Percentiles rank a stretch among this genome's conserved stretches.
phyloP scores from a whole-genome alignment of 305 asterid species.

The Ilex paraguariensis region DNA sequence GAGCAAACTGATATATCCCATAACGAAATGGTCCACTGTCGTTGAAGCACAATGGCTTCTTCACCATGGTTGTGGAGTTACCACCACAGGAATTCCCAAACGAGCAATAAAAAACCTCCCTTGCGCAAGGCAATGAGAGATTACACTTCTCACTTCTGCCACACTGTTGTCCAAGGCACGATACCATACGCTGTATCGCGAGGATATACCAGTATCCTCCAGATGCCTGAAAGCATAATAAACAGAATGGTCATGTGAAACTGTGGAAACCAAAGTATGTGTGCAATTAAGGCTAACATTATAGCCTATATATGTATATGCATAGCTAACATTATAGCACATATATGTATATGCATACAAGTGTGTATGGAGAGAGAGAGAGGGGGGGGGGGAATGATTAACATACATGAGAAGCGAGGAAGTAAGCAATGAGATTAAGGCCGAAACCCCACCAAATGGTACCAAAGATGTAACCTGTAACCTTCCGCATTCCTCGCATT shows the following conservation, averaged over 20 bases:
- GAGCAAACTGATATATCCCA: conserved; percentile 87
- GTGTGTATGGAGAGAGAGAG: too few relatives aligned
- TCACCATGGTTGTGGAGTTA: conserved; percentile 35
- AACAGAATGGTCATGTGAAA: neutral
- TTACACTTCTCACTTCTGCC: conserved; percentile 36
- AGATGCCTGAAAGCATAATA: conserved; percentile 45
- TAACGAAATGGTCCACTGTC: conserved; percentile 68
- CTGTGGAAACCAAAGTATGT: too few relatives aligned
- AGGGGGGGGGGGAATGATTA: neutral
- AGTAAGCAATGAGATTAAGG: conserved; percentile 86
- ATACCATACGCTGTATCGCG: conserved; percentile 70
- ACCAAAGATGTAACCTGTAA: conserved; percentile 78
- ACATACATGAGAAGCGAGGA: conserved; percentile 91
- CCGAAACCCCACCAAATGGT: conserved; percentile 95
- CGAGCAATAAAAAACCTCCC: conserved; percentile 64
- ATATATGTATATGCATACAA: too few relatives aligned
- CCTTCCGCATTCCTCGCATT: conserved; percentile 74
- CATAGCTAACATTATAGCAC: too few relatives aligned
- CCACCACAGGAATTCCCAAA: conserved; percentile 62
- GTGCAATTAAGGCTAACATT: too few relatives aligned
- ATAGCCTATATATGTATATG: too few relatives aligned
- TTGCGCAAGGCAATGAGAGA: conserved; percentile 66
- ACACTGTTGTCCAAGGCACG: conserved; percentile 73
- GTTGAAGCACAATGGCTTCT: conserved; percentile 62
- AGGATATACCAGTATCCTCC: conserved; percentile 98